A percentile compares a stretch with the other conserved stretches of the same genome.
Evolutionary conservation across 179 eudicot genomes (phyloP).

Genomic region (Pouteria campechiana): DNA sequence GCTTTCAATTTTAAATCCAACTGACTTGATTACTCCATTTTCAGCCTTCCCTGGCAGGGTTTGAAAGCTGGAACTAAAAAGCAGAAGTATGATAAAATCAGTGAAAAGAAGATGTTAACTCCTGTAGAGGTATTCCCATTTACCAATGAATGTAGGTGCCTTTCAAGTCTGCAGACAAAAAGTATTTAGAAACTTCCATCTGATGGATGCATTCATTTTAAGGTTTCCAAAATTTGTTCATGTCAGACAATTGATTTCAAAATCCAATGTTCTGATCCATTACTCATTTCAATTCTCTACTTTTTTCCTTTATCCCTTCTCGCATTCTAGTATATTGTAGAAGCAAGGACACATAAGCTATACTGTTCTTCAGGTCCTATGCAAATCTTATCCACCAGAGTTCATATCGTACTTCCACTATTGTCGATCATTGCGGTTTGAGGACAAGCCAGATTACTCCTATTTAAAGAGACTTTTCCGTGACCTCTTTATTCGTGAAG

Average conservation of each 20-base stretch:
- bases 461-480: conserved; percentile 84
- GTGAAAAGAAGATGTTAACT: conserved; percentile 88
- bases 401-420: conserved; percentile 91
- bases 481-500: conserved; percentile 58
- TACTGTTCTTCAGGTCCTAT: conserved; percentile 47
- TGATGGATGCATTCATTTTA: no score
- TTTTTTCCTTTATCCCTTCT: no score
- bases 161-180: no score
- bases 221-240: no score
- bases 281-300: no score
- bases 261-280: no score
- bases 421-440: conserved; percentile 83
- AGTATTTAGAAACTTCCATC: no score
- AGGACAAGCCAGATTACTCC: conserved; percentile 92
- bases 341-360: no score
- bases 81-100: conserved; percentile 94
- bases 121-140: conserved; percentile 74
- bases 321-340: no score
- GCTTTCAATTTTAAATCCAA: not conserved
- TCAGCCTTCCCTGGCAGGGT: conserved; percentile 97
- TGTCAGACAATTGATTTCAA: no score
- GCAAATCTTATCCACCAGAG: conserved; percentile 87
- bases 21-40: conserved; percentile 5
- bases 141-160: no score
- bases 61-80: conserved; percentile 79